Evolutionary conservation across 1,284 basidiomycete genomes (phyloP).

Genomic region (Malassezia arunalokei): DNA sequence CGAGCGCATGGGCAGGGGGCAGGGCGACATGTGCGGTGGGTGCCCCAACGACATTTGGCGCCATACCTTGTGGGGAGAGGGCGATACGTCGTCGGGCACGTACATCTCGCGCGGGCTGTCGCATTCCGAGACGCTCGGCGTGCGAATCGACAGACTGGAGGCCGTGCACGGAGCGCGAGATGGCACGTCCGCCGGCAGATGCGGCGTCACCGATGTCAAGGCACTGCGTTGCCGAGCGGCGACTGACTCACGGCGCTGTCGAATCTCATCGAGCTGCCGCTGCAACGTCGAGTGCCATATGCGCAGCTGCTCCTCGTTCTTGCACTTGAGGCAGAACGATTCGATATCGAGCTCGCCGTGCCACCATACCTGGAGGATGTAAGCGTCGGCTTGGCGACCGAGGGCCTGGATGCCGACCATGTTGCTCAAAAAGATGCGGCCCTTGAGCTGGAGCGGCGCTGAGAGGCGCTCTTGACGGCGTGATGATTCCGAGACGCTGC

Average conservation of each 20-base stretch:
- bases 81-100: background rate
- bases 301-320: slow-evolving; percentile 78
- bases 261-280: slow-evolving; percentile 60
- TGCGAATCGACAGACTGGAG: background rate
- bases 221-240: slow-evolving; percentile 2
- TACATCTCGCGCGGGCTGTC: background rate
- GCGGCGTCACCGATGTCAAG: background rate
- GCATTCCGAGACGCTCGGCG: background rate
- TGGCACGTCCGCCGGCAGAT: background rate
- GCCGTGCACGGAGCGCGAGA: background rate
- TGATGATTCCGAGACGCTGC: slow-evolving; percentile 45
- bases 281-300: slow-evolving; percentile 84
- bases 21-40: background rate
- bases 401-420: slow-evolving; percentile 60
- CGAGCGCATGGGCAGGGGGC: background rate
- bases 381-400: slow-evolving; percentile 47
- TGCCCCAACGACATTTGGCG: slow-evolving; percentile 1
- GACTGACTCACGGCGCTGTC: slow-evolving; percentile 25
- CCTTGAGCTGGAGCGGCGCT: slow-evolving; percentile 70
- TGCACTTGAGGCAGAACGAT: slow-evolving; percentile 83
- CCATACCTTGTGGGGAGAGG: background rate
- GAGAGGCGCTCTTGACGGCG: background rate
- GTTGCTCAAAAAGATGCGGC: slow-evolving; percentile 92
- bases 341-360: slow-evolving; percentile 78
- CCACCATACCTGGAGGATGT: slow-evolving; percentile 72